Conservation (phyloP, 2,329 filamentous ascomycete species). For the Aspergillus sergii region DNA sequence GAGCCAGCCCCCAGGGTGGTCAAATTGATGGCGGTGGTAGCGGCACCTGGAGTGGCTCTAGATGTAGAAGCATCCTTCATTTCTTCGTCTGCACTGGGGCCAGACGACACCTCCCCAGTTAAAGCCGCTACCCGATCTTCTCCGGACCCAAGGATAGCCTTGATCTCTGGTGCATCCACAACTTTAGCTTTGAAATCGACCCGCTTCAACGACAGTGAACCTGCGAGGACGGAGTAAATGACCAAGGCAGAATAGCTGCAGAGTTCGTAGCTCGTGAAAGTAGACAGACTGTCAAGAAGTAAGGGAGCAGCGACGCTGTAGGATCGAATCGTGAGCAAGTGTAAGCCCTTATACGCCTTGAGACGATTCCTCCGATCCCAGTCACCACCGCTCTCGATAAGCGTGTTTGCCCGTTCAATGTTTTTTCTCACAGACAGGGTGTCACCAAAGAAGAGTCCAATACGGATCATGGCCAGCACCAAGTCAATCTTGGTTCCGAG, state of each 20-base stretch:
- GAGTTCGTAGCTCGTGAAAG: conserved; percentile 97
- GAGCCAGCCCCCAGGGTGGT: conserved; percentile 73
- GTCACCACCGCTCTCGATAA: conserved; percentile 94
- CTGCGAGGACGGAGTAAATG: conserved; percentile 92
- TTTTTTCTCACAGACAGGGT: conserved; percentile 91
- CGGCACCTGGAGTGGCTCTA: conserved; percentile 53
- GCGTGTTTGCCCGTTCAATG: conserved; percentile 81
- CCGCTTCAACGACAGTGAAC: conserved; percentile 90
- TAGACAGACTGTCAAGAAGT: conserved; percentile 94
- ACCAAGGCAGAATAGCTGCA: conserved; percentile 96
- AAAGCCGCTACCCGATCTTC: conserved; percentile 86
- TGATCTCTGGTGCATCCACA: conserved; percentile 96
- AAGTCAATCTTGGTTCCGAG: conserved; percentile 97
- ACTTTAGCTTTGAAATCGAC: conserved; percentile 99
- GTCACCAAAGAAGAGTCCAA: conserved; percentile 95
- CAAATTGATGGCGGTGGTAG: conserved; percentile 80
- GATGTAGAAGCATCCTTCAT: conserved; percentile 65
- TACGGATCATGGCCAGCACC: conserved; percentile 91
- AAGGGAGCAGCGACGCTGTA: conserved; percentile 88
- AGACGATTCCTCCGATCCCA: conserved; percentile 98
- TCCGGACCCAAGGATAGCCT: conserved; percentile 87
- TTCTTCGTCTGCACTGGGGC: conserved; percentile 77
- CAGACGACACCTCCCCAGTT: conserved; percentile 76
- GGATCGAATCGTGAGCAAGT: conserved; percentile 88
- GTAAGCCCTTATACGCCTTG: conserved; percentile 96